These are phyloP conservation scores for Rhododendron kiyosumense DNA, from an alignment of 148 eudicot species.

Conservation along the genomic window DNA sequence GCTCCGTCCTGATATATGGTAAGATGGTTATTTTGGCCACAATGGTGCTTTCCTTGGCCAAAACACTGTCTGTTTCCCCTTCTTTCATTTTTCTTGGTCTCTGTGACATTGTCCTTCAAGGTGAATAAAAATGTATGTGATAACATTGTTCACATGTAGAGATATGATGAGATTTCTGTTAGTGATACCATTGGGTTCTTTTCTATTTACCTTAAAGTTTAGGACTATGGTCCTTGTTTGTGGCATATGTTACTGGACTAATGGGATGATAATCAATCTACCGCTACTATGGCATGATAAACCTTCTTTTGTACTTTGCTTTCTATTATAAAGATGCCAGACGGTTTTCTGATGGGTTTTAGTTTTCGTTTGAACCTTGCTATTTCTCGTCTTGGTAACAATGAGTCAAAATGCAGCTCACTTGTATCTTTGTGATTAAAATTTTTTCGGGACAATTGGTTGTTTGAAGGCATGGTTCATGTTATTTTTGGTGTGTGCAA, in stretches of 20 bases:
- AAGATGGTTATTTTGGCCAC: constrained; percentile 14
- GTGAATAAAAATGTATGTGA: background rate
- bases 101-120: background rate
- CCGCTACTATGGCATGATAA: background rate
- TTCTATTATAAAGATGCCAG: background rate
- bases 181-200: background rate
- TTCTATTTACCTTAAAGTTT: background rate
- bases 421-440: background rate
- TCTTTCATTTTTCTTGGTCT: background rate
- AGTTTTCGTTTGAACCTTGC: background rate
- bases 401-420: background rate
- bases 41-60: background rate
- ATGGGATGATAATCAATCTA: background rate
- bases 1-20: constrained; percentile 97
- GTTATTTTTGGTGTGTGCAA: background rate
- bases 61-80: background rate
- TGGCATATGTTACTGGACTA: background rate
- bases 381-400: background rate
- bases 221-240: background rate
- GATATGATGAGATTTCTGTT: background rate
- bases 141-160: background rate
- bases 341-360: background rate
- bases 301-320: background rate
- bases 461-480: background rate
- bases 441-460: background rate